phyloP scores from a whole-genome alignment of 2,329 filamentous ascomycete species.

The Aspergillus novofumigatus region DNA sequence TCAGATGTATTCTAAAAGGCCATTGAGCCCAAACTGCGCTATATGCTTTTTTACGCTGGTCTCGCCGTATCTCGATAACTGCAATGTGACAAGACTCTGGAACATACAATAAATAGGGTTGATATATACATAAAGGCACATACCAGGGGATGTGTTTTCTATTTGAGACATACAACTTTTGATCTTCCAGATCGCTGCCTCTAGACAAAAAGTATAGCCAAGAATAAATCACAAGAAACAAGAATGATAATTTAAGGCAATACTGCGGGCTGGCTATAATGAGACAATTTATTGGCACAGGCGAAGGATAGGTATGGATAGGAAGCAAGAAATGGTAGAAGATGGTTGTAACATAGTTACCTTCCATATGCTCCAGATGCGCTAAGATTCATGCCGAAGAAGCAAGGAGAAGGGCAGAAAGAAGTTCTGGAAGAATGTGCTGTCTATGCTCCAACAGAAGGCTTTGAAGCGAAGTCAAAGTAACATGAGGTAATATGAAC shows the following conservation, averaged over 20 bases:
- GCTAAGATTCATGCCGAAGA: slow-evolving; percentile 12
- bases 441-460: not conserved
- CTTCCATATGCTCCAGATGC: slow-evolving; percentile 12
- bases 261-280: not conserved
- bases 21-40: not conserved
- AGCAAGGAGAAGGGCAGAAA: not conserved
- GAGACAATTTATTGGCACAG: not conserved
- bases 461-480: not conserved
- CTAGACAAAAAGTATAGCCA: not conserved
- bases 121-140: not conserved
- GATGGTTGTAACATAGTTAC: slow-evolving; percentile 1
- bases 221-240: not conserved
- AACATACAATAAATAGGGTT: not conserved
- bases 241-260: not conserved
- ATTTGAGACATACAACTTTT: not conserved
- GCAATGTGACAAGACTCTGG: not conserved
- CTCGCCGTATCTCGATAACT: not conserved
- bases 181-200: not conserved
- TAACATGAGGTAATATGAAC: slow-evolving; percentile 1
- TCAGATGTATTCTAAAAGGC: not conserved
- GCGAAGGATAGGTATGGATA: not conserved
- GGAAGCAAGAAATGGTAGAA: not conserved
- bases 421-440: not conserved
- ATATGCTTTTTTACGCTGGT: not conserved
- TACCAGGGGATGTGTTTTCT: not conserved